Base-by-base conservation (phyloP, 768 basidiomycete species). In the Auricularia heimuer region DNA sequence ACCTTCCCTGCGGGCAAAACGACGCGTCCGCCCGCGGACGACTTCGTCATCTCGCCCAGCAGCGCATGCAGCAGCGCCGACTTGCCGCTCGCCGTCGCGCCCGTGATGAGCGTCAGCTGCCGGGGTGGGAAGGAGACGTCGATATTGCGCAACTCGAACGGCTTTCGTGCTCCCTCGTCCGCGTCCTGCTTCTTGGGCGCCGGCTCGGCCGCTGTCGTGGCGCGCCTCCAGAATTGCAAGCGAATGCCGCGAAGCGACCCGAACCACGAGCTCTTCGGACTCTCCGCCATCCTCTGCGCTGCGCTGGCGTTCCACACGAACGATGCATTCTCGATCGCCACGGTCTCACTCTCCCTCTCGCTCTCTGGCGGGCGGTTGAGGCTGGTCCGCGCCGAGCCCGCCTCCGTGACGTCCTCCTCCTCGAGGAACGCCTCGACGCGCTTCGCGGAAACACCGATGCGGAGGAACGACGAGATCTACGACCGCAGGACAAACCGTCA, bases 21-120 rank as follows among this genome's bases (percentile, higher is more conserved):
- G 16, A 51, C 79, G 14, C 77, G 75, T 0, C 83, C 83, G 12
- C 80, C 63, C 16, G 71, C 79, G 69, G 65, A 70, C 7, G 81
- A 70, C 10, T 81, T 73, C 0, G 87, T 86, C 82, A 92, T 81
- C 71, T 90, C 89, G 21, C 89, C 88, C 1, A 89, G 79, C 11
- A 88, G 75, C 3, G 87, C 86, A 10, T 66, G 71, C 11, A 75
- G 67, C 4, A 75, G 39, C 29, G 58, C 10, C 14, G 56, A 67
- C 35, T 67, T 64, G 8, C 76, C 77, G 10, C 69, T 65, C 18
- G 76, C 76, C 6, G 75, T 77, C 0, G 76, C 71, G 2, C 69
- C 69, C 12, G 74, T 73, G 33, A 80, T 71, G 34, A 80, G 69
- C 0, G 78, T 74, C 1, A 80, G 68, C 61, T 72, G 68, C 10